phyloP scores from a whole-genome alignment of 768 basidiomycete species.

The Daedaleopsis sinensis region DNA sequence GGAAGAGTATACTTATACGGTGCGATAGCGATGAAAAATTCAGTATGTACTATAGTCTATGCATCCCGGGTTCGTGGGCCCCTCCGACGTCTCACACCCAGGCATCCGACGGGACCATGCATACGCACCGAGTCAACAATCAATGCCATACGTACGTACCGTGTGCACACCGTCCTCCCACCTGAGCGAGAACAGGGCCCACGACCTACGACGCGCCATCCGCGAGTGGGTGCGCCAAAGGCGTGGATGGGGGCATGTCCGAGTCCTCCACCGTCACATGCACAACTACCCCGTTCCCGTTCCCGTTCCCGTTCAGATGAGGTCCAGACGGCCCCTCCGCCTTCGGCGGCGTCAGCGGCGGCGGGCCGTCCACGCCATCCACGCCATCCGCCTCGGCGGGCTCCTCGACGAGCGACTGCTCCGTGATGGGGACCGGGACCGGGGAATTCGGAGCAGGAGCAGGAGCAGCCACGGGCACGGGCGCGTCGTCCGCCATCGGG shows the following conservation, averaged over 20 bases:
- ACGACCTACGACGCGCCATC: neutral
- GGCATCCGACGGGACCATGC: too few species aligned
- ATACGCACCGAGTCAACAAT: too few species aligned
- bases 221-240: neutral
- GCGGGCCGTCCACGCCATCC: constrained; percentile 1
- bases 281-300: neutral
- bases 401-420: constrained; percentile 16
- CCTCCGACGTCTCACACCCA: too few species aligned
- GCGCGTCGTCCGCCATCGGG: constrained; percentile 19
- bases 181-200: too few species aligned
- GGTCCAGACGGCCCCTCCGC: neutral
- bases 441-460: neutral
- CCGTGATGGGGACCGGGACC: neutral
- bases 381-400: constrained; percentile 5
- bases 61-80: too few species aligned
- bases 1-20: too few species aligned
- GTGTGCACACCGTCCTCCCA: too few species aligned
- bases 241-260: neutral
- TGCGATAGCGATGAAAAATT: too few species aligned
- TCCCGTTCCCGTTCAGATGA: neutral
- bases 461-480: neutral
- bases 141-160: too few species aligned
- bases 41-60: too few species aligned
- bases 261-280: neutral
- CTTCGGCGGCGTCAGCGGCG: constrained; percentile 15